A percentile compares a stretch with the other conserved stretches of the same genome.
Conservation (phyloP, 495 filamentous ascomycete genomes). For the Xylaria palmicola region DNA sequence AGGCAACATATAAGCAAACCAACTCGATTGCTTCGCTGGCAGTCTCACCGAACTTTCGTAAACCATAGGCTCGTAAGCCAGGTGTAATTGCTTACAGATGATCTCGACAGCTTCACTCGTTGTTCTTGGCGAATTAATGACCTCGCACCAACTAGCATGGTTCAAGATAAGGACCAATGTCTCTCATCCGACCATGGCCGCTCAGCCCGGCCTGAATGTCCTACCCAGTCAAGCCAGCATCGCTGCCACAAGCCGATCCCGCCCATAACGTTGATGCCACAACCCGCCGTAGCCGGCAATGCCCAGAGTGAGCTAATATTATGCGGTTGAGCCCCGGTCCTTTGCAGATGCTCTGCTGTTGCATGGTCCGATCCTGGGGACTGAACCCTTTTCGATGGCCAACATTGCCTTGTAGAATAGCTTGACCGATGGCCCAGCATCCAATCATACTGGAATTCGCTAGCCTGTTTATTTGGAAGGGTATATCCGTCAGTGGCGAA, state of each 20-base stretch:
- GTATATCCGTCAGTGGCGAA: too few relatives aligned
- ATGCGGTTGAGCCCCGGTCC: conserved; percentile 1
- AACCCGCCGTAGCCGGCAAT: conserved; percentile 8
- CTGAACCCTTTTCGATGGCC: background rate
- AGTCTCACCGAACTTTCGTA: background rate
- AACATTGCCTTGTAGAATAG: background rate
- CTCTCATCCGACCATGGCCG: conserved; percentile 13
- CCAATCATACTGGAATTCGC: background rate
- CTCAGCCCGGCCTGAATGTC: background rate
- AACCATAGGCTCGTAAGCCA: background rate
- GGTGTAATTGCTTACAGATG: background rate
- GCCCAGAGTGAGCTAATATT: background rate
- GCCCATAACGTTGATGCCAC: conserved; percentile 11
- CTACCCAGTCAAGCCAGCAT: conserved; percentile 2
- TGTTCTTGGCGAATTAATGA: background rate
- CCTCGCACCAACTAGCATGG: background rate
- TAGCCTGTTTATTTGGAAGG: background rate
- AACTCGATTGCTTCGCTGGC: background rate
- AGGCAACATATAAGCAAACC: background rate
- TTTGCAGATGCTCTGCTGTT: conserved; percentile 13
- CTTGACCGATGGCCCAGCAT: background rate
- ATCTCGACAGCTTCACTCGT: conserved; percentile 3
- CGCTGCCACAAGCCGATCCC: conserved; percentile 11
- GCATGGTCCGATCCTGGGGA: background rate
- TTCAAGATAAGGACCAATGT: background rate